Evolutionary conservation across 768 basidiomycete species (phyloP).

Genomic region (Tylopilus subfusipes): DNA sequence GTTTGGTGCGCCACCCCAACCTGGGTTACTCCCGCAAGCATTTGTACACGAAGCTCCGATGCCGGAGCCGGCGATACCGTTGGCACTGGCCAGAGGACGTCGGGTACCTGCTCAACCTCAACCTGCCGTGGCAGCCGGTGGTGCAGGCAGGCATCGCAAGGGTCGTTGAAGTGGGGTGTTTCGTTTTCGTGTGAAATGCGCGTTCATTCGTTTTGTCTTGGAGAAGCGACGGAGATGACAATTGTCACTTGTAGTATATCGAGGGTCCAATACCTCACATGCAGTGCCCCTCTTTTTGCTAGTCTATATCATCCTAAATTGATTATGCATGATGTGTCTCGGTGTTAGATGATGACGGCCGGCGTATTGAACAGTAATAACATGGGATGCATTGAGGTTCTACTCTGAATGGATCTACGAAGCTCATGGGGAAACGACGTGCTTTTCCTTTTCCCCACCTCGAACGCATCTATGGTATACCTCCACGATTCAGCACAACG

Average conservation of each 20-base stretch:
- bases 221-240: not conserved
- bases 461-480: not conserved
- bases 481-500: not conserved
- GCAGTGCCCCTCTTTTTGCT: not conserved
- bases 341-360: not conserved
- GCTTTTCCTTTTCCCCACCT: not conserved
- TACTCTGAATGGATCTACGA: constrained; percentile 1
- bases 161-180: not conserved
- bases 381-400: not conserved
- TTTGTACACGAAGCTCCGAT: not conserved
- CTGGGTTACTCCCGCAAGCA: not conserved
- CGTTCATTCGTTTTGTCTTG: not conserved
- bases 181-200: not conserved
- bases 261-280: not conserved
- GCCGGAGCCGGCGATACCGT: not conserved
- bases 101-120: not conserved
- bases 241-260: not conserved
- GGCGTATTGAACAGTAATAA: not conserved
- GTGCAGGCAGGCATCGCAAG: constrained; percentile 8
- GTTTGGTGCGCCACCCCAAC: not conserved
- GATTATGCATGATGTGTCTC: not conserved
- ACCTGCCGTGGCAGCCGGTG: constrained; percentile 1
- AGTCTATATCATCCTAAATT: constrained; percentile 3
- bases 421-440: too few species aligned
- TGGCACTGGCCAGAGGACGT: not conserved